Evolutionary conservation across 345 rosid genomes (phyloP).

Genomic region (Isatis tinctoria): DNA sequence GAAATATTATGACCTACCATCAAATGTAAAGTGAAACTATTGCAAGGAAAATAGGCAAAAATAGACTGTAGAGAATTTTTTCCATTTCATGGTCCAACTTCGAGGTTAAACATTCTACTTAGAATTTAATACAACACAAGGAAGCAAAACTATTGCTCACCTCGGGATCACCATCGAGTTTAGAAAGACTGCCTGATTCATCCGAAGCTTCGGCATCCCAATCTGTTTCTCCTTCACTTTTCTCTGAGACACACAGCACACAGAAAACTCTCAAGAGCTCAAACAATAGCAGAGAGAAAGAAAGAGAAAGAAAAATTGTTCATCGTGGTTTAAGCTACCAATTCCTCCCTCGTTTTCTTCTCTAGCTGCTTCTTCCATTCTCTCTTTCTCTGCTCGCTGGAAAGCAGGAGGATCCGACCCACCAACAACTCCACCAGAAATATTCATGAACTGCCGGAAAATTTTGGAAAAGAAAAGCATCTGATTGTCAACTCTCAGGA

Average conservation of each 20-base stretch:
- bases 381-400: conserved; percentile 72
- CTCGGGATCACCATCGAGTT: conserved; percentile 69
- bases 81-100: neutral
- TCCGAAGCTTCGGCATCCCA: conserved; percentile 37
- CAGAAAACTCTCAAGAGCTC: conserved; percentile 1
- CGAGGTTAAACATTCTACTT: neutral
- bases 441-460: conserved; percentile 45
- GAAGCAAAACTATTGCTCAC: conserved; percentile 31
- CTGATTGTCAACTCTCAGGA: neutral
- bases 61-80: neutral
- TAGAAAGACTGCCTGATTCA: conserved; percentile 68
- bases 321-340: conserved; percentile 15
- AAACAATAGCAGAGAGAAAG: neutral
- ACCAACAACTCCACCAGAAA: conserved; percentile 74
- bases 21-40: neutral
- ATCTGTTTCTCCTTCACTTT: conserved; percentile 22
- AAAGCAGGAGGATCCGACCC: conserved; percentile 93
- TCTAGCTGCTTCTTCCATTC: conserved; percentile 40
- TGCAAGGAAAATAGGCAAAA: neutral
- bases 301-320: too few species aligned
- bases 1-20: neutral
- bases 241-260: conserved; percentile 24
- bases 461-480: neutral
- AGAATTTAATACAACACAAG: conserved; percentile 2
- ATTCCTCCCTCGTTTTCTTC: conserved; percentile 39